Conservation (phyloP, 2,329 filamentous ascomycete species). For the Phialocephala subalpina region DNA sequence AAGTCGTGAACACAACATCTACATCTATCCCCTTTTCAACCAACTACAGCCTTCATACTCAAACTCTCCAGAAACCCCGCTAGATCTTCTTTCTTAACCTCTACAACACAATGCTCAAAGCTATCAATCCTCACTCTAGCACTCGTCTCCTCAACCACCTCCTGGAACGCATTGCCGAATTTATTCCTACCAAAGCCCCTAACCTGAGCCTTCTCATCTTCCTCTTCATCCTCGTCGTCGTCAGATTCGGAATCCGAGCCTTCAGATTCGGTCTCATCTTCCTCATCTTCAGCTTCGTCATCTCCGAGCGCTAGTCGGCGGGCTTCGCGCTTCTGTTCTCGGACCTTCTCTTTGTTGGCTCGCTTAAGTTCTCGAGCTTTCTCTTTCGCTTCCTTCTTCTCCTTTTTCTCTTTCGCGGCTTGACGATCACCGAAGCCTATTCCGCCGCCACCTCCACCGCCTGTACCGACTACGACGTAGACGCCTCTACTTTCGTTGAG, state of each 20-base stretch:
- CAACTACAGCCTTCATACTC: slow-evolving; percentile 88
- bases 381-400: slow-evolving; percentile 68
- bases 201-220: slow-evolving; percentile 60
- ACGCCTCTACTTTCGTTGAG: slow-evolving; percentile 87
- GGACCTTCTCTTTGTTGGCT: slow-evolving; percentile 63
- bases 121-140: slow-evolving; percentile 91
- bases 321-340: slow-evolving; percentile 67
- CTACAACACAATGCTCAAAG: slow-evolving; percentile 96
- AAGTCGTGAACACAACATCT: slow-evolving; percentile 37
- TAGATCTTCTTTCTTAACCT: slow-evolving; percentile 96
- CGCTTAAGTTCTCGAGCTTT: slow-evolving; percentile 67
- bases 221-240: slow-evolving; percentile 59
- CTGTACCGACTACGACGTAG: slow-evolving; percentile 93
- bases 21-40: slow-evolving; percentile 47
- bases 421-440: slow-evolving; percentile 73
- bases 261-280: slow-evolving; percentile 62
- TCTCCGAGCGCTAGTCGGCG: slow-evolving; percentile 59
- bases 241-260: slow-evolving; percentile 55
- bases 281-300: slow-evolving; percentile 51
- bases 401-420: slow-evolving; percentile 67
- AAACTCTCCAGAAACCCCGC: slow-evolving; percentile 89
- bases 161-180: slow-evolving; percentile 95
- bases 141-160: slow-evolving; percentile 90
- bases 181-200: slow-evolving; percentile 82
- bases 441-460: slow-evolving; percentile 76